Base-by-base conservation (phyloP, 805 yeast species). In the Pichia phayaonensis region DNA sequence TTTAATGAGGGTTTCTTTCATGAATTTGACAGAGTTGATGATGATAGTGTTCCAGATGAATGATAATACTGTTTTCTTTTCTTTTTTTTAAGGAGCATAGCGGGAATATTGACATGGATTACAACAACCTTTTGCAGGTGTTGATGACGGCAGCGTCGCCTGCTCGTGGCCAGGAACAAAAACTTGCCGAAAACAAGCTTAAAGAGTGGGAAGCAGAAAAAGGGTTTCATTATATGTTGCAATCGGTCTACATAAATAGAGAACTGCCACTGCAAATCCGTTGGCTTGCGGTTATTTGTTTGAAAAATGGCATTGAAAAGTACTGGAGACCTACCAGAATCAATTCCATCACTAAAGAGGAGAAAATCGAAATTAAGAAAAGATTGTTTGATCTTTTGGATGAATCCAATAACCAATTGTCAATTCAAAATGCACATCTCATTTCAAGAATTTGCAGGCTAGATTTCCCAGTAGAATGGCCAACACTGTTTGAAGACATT, bases 381-480 rank as follows among this genome's bases (percentile, higher is more conserved):
- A 70, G 83, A 41, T 62, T 87, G 11, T 85, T 89, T 56, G 54
- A 55, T 27, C 62, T 80, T 43, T 62, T 87, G 15, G 77, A 75
- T 54, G 95, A 87, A 61, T 80, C 83, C 47, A 87, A 88, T 59
- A 79, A 77, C 52, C 94, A 83, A 61, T 72, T 92, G 52, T 70
- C 84, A 29, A 76, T 85, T 29, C 98, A 94, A 67, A 86, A 87
- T 63, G 95, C 97, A 0, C 85, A 86, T 56, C 83, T 95, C 0
- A 72, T 86, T 8, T 83, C 95, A 1, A 73, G 83, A 53, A 85
- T 94, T 26, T 84, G 86, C 24, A 70, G 97, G 46, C 72, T 80
- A 50, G 99, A 94, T 59, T 94, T 87, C 62, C 97, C 98, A 0
- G 65, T 70, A 2, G 90, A 84, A 44, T 94, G 97, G 97, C 90